phyloP scores from a whole-genome alignment of 768 basidiomycete genomes.

The Leccinum longicurvipes region DNA sequence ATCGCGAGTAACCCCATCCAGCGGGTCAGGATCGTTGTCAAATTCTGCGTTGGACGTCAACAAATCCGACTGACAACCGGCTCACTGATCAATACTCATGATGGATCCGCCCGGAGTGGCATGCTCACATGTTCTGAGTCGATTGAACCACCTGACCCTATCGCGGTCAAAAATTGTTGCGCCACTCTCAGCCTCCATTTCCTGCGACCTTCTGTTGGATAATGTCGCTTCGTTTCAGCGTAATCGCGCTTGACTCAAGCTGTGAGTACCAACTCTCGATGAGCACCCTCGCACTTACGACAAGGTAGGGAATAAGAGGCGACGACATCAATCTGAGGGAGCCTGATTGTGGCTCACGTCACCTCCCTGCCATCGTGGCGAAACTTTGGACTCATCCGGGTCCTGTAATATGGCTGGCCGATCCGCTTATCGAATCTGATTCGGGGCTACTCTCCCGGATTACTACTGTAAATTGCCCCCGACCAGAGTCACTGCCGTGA shows the following conservation, averaged over 20 bases:
- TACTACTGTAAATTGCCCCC: too few species aligned
- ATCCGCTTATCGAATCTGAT: not conserved
- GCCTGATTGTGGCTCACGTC: not conserved
- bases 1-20: conserved; percentile 45
- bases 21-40: conserved; percentile 48
- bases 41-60: conserved; percentile 23
- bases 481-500: too few species aligned
- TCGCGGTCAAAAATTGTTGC: conserved; percentile 44
- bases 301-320: conserved; percentile 15
- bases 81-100: too few species aligned
- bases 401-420: not conserved
- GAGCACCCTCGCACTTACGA: conserved; percentile 13
- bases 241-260: conserved; percentile 40
- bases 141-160: conserved; percentile 17
- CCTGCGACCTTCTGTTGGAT: conserved; percentile 55
- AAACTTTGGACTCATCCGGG: not conserved
- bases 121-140: conserved; percentile 5
- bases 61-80: conserved; percentile 11
- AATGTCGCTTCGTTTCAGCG: conserved; percentile 38
- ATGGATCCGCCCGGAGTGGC: not conserved
- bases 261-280: conserved; percentile 5
- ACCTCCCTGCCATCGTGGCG: not conserved
- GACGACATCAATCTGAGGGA: conserved; percentile 18
- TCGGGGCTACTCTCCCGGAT: not conserved
- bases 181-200: conserved; percentile 52